Conservation (phyloP, 2,329 filamentous ascomycete species). For the Fusarium odoratissimum region DNA sequence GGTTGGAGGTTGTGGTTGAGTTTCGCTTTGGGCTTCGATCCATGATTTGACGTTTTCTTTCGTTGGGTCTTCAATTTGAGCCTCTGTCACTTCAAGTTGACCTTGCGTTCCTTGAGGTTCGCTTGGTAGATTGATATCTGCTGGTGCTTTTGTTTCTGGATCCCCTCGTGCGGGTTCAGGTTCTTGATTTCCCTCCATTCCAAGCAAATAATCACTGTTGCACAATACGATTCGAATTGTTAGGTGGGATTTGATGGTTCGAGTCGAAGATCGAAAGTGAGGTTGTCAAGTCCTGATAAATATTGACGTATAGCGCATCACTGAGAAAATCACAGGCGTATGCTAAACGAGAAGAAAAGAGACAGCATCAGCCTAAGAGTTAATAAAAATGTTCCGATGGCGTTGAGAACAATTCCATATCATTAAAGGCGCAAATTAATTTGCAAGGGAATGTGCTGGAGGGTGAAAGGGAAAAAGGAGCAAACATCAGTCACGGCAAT, state of each 20-base stretch:
- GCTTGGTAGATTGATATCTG: constrained; percentile 12
- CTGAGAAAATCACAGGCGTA: constrained; percentile 1
- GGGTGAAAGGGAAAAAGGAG: constrained; percentile 12
- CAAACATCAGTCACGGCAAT: constrained; percentile 12
- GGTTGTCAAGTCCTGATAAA: constrained; percentile 12
- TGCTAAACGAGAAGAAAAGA: neutral
- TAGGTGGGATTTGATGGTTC: constrained; percentile 2
- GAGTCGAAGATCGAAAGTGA: constrained; percentile 5
- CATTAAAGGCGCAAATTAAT: constrained; percentile 22
- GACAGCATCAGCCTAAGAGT: neutral
- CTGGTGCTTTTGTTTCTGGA: constrained; percentile 3
- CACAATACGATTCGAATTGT: constrained; percentile 11
- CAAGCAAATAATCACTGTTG: constrained; percentile 22
- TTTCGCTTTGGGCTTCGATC: constrained; percentile 32
- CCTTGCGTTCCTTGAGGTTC: constrained; percentile 14
- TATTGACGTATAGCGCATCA: constrained; percentile 24
- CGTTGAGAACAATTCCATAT: constrained; percentile 11
- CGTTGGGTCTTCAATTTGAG: constrained; percentile 8
- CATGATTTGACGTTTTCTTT: constrained; percentile 34
- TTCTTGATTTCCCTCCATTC: constrained; percentile 46
- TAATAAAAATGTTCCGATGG: neutral
- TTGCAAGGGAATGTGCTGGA: constrained; percentile 14
- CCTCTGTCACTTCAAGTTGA: constrained; percentile 7
- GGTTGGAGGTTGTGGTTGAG: constrained; percentile 21
- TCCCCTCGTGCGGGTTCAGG: constrained; percentile 25